phyloP scores from a whole-genome alignment of 1,139 yeast species.

The Diutina pseudorugosa region DNA sequence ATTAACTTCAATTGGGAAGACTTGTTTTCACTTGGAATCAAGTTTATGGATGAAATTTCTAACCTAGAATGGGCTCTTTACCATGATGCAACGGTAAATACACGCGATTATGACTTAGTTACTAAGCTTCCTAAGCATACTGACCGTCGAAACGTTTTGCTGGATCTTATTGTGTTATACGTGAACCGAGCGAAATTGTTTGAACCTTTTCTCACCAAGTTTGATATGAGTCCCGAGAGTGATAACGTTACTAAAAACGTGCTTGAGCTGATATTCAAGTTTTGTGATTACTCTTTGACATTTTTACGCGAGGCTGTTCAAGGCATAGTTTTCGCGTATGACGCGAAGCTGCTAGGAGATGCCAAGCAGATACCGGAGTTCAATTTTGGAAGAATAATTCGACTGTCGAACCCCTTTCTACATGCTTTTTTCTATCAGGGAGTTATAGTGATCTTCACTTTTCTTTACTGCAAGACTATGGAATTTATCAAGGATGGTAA shows the following conservation, averaged over 20 bases:
- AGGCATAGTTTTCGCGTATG: not conserved
- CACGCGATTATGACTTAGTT: slow-evolving; percentile 8
- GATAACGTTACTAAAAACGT: slow-evolving; percentile 12
- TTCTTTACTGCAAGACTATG: slow-evolving; percentile 30
- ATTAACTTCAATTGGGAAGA: slow-evolving; percentile 29
- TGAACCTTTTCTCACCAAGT: slow-evolving; percentile 36
- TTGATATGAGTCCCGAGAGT: slow-evolving; percentile 18
- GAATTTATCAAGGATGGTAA: slow-evolving; percentile 17
- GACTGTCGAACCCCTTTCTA: slow-evolving; percentile 32
- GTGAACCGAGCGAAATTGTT: slow-evolving; percentile 40
- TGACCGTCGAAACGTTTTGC: slow-evolving; percentile 21
- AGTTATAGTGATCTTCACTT: slow-evolving; percentile 36
- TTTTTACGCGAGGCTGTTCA: slow-evolving; percentile 11
- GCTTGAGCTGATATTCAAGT: slow-evolving; percentile 25
- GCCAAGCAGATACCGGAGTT: slow-evolving; percentile 8
- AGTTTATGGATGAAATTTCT: slow-evolving; percentile 29
- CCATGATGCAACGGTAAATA: slow-evolving; percentile 5
- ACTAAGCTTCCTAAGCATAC: slow-evolving; percentile 14
- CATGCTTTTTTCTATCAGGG: slow-evolving; percentile 41
- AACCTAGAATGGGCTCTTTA: slow-evolving; percentile 14
- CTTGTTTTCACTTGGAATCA: slow-evolving; percentile 24
- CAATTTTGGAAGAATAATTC: slow-evolving; percentile 22
- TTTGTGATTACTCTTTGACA: slow-evolving; percentile 21
- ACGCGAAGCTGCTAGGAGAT: not conserved
- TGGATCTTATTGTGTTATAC: slow-evolving; percentile 33